Evolutionary conservation across 228 moss, liverwort and hornwort species (phyloP), one percentile per base, ranked within the genome.

Genomic region (Sphagnum fallax): DNA sequence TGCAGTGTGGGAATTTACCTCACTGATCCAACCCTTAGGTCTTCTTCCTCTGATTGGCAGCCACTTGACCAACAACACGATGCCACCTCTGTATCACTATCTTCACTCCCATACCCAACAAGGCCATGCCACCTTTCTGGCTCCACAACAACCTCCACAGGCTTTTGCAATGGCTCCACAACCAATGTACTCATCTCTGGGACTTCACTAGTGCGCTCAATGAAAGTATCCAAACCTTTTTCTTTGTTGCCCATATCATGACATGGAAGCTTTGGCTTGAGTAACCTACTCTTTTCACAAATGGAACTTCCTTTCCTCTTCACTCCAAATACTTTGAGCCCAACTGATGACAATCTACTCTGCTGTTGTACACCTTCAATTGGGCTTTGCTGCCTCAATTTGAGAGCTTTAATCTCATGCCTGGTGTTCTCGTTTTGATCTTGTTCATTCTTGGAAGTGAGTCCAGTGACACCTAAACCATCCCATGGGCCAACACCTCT

Each of bases 401-500:
- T 68, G 10, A n/a, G 48, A 58, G 11, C 16, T 52, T 49, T 68
- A 4, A 48, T 50, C 58, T 57, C 68, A 68, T 14, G 6, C 47
- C 53, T 68, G 53, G 53, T 10, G 58, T 4, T 59, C 13, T 68
- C 47, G 9, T 68, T 68, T 32, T 3, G 32, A 32, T 32, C 51
- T 58, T 68, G 47, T 68, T 68, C 58, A 68, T 32, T 13, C 68
- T 58, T 32, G 58, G 32, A 16, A 68, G 48, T 59, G 51, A 68
- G 47, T 52, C 14, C 47, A 48, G 55, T 48, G 4, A 75, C 60
- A 67, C 84, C 84, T 52, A 84, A 67, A 55, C 78, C 80, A 63
- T 84, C 84, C 84, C 84, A 84, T 57, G 77, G 77, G 11, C 57
- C 49, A 47, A 59, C 71, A 12, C 9, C 47, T 55, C 61, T 78